Conservation (phyloP, 177 flowering plant species). For the Tripterygium wilfordii region DNA sequence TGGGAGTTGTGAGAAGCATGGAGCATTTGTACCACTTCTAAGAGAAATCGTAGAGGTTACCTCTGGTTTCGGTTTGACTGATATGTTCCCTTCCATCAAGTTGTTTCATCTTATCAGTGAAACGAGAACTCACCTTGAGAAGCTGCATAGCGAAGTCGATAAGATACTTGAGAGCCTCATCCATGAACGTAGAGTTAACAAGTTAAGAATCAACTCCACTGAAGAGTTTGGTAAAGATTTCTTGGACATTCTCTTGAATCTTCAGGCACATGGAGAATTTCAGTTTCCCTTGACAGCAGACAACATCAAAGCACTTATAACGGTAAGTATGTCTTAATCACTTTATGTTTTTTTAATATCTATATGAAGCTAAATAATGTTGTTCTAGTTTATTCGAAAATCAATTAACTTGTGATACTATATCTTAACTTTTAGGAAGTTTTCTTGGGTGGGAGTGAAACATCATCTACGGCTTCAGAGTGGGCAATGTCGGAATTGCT, state of each 20-base stretch:
- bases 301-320: not conserved
- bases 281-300: not conserved
- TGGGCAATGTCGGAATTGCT: slow-evolving; percentile 45
- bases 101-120: not conserved
- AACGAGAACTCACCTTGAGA: not conserved
- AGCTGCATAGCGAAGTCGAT: not conserved
- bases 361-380: no score
- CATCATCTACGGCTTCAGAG: slow-evolving; percentile 26
- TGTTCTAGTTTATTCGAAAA: no score
- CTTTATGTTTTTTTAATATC: not conserved
- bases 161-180: not conserved
- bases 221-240: not conserved
- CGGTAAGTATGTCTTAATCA: not conserved
- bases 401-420: no score
- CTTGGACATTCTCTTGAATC: not conserved
- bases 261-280: not conserved
- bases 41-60: no score
- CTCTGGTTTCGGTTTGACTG: no score
- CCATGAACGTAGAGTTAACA: not conserved
- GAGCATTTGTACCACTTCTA: no score
- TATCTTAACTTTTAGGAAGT: slow-evolving; percentile 13
- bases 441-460: slow-evolving; percentile 26
- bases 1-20: no score
- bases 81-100: not conserved
- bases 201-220: not conserved